phyloP scores from a whole-genome alignment of 2,329 filamentous ascomycete genomes.

The Arachnopeziza araneosa region DNA sequence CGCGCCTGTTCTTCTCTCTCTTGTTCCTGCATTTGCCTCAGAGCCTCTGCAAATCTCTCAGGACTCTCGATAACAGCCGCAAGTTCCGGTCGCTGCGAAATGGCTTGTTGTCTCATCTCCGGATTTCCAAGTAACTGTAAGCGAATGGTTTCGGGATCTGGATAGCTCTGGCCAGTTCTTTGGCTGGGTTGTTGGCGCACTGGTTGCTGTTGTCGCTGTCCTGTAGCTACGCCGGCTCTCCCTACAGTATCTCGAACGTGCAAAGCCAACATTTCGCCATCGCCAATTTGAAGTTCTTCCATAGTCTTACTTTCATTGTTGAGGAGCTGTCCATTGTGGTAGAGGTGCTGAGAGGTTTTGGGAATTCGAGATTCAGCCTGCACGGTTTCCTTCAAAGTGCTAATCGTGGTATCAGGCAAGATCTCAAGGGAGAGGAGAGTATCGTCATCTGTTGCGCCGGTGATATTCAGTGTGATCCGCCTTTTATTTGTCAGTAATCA shows the following conservation, averaged over 20 bases:
- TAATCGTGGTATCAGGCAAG: slow-evolving; percentile 74
- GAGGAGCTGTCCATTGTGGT: slow-evolving; percentile 82
- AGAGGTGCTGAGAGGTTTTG: slow-evolving; percentile 71
- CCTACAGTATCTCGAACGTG: slow-evolving; percentile 60
- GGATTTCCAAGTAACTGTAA: slow-evolving; percentile 79
- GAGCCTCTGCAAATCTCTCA: slow-evolving; percentile 67
- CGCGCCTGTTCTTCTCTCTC: slow-evolving; percentile 69
- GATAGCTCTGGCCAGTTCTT: slow-evolving; percentile 34
- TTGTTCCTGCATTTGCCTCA: slow-evolving; percentile 60
- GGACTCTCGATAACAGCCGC: slow-evolving; percentile 72
- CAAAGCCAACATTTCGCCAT: slow-evolving; percentile 89
- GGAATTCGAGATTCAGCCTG: slow-evolving; percentile 76
- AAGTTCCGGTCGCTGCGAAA: slow-evolving; percentile 68
- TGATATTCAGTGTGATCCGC: slow-evolving; percentile 84
- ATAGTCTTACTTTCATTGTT: slow-evolving; percentile 74
- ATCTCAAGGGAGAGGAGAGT: slow-evolving; percentile 80
- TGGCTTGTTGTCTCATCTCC: slow-evolving; percentile 62
- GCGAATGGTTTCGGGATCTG: slow-evolving; percentile 76
- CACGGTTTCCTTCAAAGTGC: slow-evolving; percentile 81
- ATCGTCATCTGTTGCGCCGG: slow-evolving; percentile 55
- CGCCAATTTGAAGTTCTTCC: slow-evolving; percentile 70
- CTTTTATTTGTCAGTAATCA: slow-evolving; percentile 38
- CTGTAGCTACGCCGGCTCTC: slow-evolving; percentile 37
- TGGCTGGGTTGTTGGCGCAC: slow-evolving; percentile 28
- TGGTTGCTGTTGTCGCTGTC: slow-evolving; percentile 30